Conservation (phyloP, 164 flowering plant genomes). For the Vitis cinerea region DNA sequence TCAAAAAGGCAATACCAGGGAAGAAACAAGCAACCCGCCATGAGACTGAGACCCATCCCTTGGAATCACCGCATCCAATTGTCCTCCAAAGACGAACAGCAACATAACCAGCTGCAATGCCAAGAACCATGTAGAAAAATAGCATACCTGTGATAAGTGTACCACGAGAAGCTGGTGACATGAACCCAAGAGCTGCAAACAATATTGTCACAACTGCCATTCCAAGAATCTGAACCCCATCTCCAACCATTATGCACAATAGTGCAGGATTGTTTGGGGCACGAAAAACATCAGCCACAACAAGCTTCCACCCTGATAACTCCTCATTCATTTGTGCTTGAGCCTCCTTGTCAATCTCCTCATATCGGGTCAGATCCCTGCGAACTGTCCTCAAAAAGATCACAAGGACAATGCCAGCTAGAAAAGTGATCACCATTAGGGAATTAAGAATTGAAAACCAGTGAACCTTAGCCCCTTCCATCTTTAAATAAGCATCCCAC, state of each 20-base stretch:
- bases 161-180: slow-evolving; percentile 93
- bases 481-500: slow-evolving; percentile 90
- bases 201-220: slow-evolving; percentile 81
- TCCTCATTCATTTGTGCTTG: slow-evolving; percentile 94
- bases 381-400: slow-evolving; percentile 82
- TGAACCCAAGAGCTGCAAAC: slow-evolving; percentile 87
- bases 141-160: slow-evolving; percentile 78
- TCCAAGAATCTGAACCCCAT: slow-evolving; percentile 84
- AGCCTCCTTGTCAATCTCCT: slow-evolving; percentile 90
- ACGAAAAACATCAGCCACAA: slow-evolving; percentile 84
- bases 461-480: slow-evolving; percentile 89
- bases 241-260: slow-evolving; percentile 76
- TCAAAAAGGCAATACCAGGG: slow-evolving; percentile 74
- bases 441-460: slow-evolving; percentile 91
- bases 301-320: slow-evolving; percentile 90
- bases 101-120: slow-evolving; percentile 78
- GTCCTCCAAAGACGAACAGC: slow-evolving; percentile 85
- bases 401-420: slow-evolving; percentile 88
- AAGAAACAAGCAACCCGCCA: slow-evolving; percentile 79
- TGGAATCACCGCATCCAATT: slow-evolving; percentile 49
- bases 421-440: slow-evolving; percentile 81
- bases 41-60: slow-evolving; percentile 73
- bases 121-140: slow-evolving; percentile 73
- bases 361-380: slow-evolving; percentile 75
- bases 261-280: slow-evolving; percentile 60